Evolutionary conservation across 345 rosid species (phyloP).

Genomic region (Euclidium syriacum): DNA sequence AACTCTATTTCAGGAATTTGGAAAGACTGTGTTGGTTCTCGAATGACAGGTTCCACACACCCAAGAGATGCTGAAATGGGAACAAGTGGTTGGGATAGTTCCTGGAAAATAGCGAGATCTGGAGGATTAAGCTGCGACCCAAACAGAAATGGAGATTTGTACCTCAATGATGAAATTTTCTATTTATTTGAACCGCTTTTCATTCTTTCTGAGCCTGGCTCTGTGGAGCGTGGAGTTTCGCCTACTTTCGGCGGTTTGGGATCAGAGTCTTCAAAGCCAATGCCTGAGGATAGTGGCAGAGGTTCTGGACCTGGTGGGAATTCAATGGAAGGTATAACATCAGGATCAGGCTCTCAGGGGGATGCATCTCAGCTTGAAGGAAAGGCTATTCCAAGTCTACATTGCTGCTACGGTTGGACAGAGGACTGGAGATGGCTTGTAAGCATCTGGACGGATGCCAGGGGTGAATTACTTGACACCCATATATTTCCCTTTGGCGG

Average conservation of each 20-base stretch:
- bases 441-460: conserved; percentile 98
- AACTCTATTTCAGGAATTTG: conserved; percentile 68
- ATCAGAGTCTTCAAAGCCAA: conserved; percentile 54
- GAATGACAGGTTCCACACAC: conserved; percentile 70
- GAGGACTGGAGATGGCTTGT: conserved; percentile 99
- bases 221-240: conserved; percentile 73
- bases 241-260: conserved; percentile 49
- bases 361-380: conserved; percentile 73
- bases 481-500: conserved; percentile 98
- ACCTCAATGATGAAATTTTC: conserved; percentile 54
- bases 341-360: conserved; percentile 61
- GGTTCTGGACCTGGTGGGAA: conserved; percentile 50
- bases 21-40: conserved; percentile 84
- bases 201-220: conserved; percentile 95
- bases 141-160: conserved; percentile 68
- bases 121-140: conserved; percentile 81
- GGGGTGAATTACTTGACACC: conserved; percentile 97
- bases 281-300: conserved; percentile 61
- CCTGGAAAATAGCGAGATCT: conserved; percentile 78
- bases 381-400: conserved; percentile 72
- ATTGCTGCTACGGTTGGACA: conserved; percentile 99
- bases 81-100: conserved; percentile 72
- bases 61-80: conserved; percentile 93
- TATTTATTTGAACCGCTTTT: conserved; percentile 95
- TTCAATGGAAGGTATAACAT: conserved; percentile 51